phyloP scores from a whole-genome alignment of 2,329 filamentous ascomycete genomes.

The Paraconiothyrium brasiliense region DNA sequence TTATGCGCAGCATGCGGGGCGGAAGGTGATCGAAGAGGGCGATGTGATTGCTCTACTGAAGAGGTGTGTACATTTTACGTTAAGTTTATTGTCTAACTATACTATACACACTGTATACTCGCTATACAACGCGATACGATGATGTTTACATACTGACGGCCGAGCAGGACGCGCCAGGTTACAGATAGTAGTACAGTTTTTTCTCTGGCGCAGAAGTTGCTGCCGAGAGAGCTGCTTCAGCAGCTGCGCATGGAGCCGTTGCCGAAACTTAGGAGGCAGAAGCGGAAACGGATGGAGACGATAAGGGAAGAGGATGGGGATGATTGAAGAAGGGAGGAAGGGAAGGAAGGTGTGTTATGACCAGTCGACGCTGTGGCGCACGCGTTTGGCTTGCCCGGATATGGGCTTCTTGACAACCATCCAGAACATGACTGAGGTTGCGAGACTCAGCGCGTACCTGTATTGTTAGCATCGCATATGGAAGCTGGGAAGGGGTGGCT shows the following conservation, averaged over 20 bases:
- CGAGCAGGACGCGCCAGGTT: constrained; percentile 66
- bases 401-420: constrained; percentile 92
- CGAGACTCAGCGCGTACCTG: constrained; percentile 86
- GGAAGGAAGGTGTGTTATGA: constrained; percentile 52
- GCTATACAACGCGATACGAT: background rate
- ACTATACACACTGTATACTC: background rate
- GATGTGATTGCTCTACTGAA: constrained; percentile 85
- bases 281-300: constrained; percentile 54
- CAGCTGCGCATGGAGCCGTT: constrained; percentile 73
- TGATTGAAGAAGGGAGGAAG: constrained; percentile 40
- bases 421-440: constrained; percentile 94
- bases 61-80: constrained; percentile 66
- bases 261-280: constrained; percentile 57
- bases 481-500: constrained; percentile 37
- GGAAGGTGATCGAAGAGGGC: constrained; percentile 85
- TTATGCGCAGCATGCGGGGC: constrained; percentile 82
- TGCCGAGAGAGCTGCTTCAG: constrained; percentile 84
- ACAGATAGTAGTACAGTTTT: constrained; percentile 78
- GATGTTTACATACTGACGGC: constrained; percentile 35
- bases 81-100: constrained; percentile 20
- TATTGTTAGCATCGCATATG: constrained; percentile 24
- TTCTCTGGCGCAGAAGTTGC: constrained; percentile 82
- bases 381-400: constrained; percentile 71
- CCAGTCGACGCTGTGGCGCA: constrained; percentile 81
- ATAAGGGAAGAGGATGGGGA: constrained; percentile 57